A percentile compares a stretch with the other conserved stretches of the same genome.
Conservation (phyloP, 257 asterid genomes). For the Voacanga thouarsii region DNA sequence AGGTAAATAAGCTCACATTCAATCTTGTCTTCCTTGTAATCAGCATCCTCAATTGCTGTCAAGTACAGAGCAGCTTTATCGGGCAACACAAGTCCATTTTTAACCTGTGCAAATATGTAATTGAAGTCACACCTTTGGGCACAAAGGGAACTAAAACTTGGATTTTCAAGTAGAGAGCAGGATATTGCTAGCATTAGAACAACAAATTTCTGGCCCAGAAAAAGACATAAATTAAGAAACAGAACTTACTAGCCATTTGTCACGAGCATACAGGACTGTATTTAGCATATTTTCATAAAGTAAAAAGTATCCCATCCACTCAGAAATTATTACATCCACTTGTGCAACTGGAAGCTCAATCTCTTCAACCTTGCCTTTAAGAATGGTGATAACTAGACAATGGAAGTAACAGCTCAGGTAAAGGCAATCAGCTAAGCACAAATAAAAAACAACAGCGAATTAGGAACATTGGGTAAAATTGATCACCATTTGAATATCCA, state of each 20-base stretch:
- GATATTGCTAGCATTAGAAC: not conserved
- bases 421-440: constrained; percentile 10
- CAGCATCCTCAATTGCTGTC: constrained; percentile 98
- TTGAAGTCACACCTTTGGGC: not conserved
- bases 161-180: not conserved
- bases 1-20: constrained; percentile 61
- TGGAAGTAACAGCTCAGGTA: constrained; percentile 10
- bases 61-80: constrained; percentile 82
- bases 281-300: constrained; percentile 89
- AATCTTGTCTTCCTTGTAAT: constrained; percentile 93
- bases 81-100: constrained; percentile 76
- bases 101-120: constrained; percentile 41
- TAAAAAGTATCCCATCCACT: constrained; percentile 97
- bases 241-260: constrained; percentile 86
- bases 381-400: constrained; percentile 71
- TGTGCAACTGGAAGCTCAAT: constrained; percentile 90
- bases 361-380: constrained; percentile 95
- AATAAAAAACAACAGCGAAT: constrained; percentile 6
- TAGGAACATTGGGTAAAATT: constrained; percentile 9
- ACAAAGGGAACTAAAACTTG: not conserved
- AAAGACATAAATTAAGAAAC: not conserved
- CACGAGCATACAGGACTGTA: constrained; percentile 88
- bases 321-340: constrained; percentile 91
- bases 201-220: not conserved
- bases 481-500: constrained; percentile 71